Evolutionary conservation across 176 grass and related monocot genomes (phyloP).

Genomic region (Ensete glaucum): DNA sequence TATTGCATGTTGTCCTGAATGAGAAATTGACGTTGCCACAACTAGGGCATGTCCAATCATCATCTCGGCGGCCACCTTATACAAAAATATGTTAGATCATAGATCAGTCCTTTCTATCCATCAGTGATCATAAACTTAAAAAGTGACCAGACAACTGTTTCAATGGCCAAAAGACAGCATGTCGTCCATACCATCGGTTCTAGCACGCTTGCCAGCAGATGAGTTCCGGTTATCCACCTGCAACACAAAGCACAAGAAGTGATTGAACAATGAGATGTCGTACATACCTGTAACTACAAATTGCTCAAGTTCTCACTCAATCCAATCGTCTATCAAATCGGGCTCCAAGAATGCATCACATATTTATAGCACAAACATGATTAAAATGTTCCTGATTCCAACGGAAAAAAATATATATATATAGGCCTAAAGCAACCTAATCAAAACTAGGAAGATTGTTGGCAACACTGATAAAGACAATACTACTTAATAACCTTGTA

Average conservation of each 20-base stretch:
- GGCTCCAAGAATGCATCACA: too few species aligned
- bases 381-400: too few species aligned
- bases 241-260: slow-evolving; percentile 9
- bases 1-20: slow-evolving; percentile 86
- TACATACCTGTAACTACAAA: too few species aligned
- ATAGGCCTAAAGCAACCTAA: too few species aligned
- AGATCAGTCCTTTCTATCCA: not conserved
- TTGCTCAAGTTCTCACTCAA: too few species aligned
- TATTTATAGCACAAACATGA: too few species aligned
- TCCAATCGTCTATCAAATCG: too few species aligned
- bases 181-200: slow-evolving; percentile 54
- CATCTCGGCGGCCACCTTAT: slow-evolving; percentile 57
- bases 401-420: too few species aligned
- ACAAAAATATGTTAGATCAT: not conserved
- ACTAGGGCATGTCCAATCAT: slow-evolving; percentile 84
- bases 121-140: not conserved
- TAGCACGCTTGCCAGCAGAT: slow-evolving; percentile 75
- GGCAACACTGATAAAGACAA: too few species aligned
- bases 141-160: not conserved
- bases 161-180: not conserved
- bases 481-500: too few species aligned
- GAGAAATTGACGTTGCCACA: slow-evolving; percentile 83
- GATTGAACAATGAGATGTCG: not conserved
- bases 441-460: too few species aligned
- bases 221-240: slow-evolving; percentile 62